Evolutionary conservation across 352 stramenopile genomes (phyloP), one percentile per base, ranked within the genome.

Genomic region (Phytophthora pistaciae): DNA sequence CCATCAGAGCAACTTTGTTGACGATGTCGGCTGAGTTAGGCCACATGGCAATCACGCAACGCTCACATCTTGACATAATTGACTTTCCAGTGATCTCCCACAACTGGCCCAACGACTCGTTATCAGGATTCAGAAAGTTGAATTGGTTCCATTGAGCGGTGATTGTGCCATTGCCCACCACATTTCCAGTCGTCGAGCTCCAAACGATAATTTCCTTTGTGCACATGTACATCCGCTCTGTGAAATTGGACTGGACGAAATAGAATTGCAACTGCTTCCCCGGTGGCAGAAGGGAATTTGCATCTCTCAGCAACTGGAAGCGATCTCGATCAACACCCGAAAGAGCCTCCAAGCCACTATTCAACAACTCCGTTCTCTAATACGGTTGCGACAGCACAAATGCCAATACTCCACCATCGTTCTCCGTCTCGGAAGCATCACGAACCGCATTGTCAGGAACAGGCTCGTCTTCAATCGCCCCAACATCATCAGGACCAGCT

Each of bases 261-360:
- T 66, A 72, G 7, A 66, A 62, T 14, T 56, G 66, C 5, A 72
- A 13, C 16, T 72, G 64, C 5, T 62, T 53, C 18, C 29, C 57
- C 0, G 31, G 27, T 1, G 56, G 31, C n/a, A 72, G 52, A 36
- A 72, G 23, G 23, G 11, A 27, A 38, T 72, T 66, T 6, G 40
- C 27, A 23, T 56, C 38, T 4, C 6, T 56, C 11, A 72, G 11
- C 1, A 52, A 20, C 18, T 31, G 23, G 27, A 61, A 38, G 7
- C 65, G 63, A 36, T 40, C 55, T n/a, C 55, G 29, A 36, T 64
- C 55, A 13, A 64, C 42, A 55, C 56, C 55, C 2, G 11, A 29
- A 13, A 70, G 25, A 14, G 14, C 31, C 14, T 57, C 20, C 25
- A 3, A 49, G 5, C 53, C 50, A 40, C 13, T 11, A 0, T 21